phyloP scores from a whole-genome alignment of 2,329 filamentous ascomycete genomes.

The Gnomoniopsis sp. region DNA sequence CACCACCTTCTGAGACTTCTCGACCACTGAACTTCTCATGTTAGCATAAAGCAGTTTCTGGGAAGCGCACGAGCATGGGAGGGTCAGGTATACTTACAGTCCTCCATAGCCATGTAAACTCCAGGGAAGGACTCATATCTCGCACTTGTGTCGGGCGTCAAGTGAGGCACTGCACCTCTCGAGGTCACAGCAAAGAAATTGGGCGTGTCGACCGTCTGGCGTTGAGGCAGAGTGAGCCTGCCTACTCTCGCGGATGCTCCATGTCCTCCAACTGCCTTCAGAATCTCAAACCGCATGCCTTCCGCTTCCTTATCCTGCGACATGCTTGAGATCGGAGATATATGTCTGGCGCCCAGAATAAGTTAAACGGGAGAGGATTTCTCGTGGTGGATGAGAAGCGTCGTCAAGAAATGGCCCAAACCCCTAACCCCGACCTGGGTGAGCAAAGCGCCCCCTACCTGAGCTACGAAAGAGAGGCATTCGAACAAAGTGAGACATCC shows the following conservation, averaged over 20 bases:
- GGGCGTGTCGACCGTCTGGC: conserved; percentile 73
- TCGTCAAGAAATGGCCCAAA: background rate
- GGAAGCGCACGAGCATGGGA: background rate
- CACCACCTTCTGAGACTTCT: conserved; percentile 36
- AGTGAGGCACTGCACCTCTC: conserved; percentile 79
- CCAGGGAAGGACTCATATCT: conserved; percentile 64
- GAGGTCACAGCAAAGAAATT: conserved; percentile 79
- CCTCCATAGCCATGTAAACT: conserved; percentile 81
- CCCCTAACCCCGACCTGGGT: too few relatives aligned
- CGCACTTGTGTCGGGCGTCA: conserved; percentile 78
- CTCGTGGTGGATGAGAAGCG: background rate
- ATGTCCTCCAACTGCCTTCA: conserved; percentile 37
- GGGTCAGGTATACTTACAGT: conserved; percentile 63
- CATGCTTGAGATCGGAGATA: conserved; percentile 15
- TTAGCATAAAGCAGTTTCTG: background rate
- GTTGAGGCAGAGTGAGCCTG: conserved; percentile 56
- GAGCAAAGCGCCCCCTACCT: too few relatives aligned
- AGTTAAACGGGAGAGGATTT: background rate
- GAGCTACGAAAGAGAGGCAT: too few relatives aligned
- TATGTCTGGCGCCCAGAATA: too few relatives aligned
- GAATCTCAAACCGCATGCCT: conserved; percentile 43
- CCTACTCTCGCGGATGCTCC: conserved; percentile 61
- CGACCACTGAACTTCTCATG: conserved; percentile 45
- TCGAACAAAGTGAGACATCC: too few relatives aligned
- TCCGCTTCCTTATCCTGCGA: conserved; percentile 3